Evolutionary conservation across 495 filamentous ascomycete species (phyloP).

Genomic region (Gamarada debralockiae): DNA sequence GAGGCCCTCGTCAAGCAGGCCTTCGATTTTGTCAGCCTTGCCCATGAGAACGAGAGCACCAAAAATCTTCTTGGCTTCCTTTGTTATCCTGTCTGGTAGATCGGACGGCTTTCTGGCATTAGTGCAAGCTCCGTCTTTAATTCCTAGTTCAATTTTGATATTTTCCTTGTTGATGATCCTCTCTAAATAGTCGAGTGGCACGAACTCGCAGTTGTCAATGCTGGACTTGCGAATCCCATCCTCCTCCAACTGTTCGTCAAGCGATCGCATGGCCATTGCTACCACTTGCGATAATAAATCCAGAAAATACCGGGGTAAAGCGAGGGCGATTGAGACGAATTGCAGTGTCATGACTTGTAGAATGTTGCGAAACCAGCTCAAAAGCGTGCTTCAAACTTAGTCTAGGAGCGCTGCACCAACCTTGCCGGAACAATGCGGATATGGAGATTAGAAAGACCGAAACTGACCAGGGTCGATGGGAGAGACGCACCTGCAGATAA

Average conservation of each 20-base stretch:
- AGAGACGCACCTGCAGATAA: no score
- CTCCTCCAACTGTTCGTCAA: background rate
- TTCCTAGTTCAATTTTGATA: background rate
- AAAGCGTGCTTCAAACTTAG: background rate
- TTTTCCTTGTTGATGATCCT: background rate
- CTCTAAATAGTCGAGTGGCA: background rate
- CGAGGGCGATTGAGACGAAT: background rate
- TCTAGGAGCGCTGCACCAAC: background rate
- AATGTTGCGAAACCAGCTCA: background rate
- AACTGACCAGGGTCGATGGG: no score
- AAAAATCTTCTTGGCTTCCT: constrained; percentile 1
- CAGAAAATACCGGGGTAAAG: background rate
- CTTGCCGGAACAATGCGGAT: background rate
- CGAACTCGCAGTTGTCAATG: constrained; percentile 2
- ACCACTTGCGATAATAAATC: background rate
- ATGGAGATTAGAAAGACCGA: no score
- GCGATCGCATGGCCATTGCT: background rate
- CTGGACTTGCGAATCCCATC: background rate
- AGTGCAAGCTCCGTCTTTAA: background rate
- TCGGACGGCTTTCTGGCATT: background rate
- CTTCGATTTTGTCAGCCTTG: background rate
- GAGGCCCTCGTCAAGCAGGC: background rate
- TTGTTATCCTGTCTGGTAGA: background rate
- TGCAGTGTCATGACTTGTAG: constrained; percentile 1
- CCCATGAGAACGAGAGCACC: constrained; percentile 1